Base-by-base conservation (phyloP, 768 basidiomycete species). In the Paxillus rubicundulus region DNA sequence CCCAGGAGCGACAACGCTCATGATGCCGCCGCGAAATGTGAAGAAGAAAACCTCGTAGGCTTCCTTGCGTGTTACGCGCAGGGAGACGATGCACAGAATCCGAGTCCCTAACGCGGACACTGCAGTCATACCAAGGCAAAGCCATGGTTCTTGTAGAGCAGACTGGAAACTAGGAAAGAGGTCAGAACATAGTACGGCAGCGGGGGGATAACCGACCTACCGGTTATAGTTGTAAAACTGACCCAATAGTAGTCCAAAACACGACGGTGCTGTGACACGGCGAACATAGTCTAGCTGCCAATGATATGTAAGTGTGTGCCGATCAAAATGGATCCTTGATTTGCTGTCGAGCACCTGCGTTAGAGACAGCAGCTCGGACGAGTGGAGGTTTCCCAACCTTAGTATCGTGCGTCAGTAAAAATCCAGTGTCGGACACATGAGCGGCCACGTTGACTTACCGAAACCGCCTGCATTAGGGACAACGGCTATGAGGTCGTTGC, bases 1-100 rank as follows among this genome's bases (percentile, higher is more conserved):
- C 2, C 0, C 27, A 0, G 10, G 2, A 3, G 2, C 7, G 18
- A 34, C 14, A 14, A 16, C n/a, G 51, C 77, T 62, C 53, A 79
- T 78, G 72, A 45, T 9, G 75, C 71, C 20, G 74, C 56, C 4
- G 75, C 9, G 47, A 79, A 73, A 60, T 86, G 84, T 0, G 66
- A 36, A 61, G 32, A 81, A 68, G 69, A 86, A 86, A 4, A 77
- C 4, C 58, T 85, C 82, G 49, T 83, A 85, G 1, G 58, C 63
- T 5, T 61, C 68, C 3, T 69, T 61, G 9, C 83, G 76, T 18
- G 84, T 58, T 2, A 73, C 75, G 10, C 79, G 76, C 12, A 84
- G 49, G 5, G 81, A 78, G n/a, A 80, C 51, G 14, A 82, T 39
- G 18, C 62, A 65, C 4, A 83, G 54, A n/a, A 82, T 50, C 2